phyloP scores from a whole-genome alignment of 805 yeast species.

The Kuraishia borneana region DNA sequence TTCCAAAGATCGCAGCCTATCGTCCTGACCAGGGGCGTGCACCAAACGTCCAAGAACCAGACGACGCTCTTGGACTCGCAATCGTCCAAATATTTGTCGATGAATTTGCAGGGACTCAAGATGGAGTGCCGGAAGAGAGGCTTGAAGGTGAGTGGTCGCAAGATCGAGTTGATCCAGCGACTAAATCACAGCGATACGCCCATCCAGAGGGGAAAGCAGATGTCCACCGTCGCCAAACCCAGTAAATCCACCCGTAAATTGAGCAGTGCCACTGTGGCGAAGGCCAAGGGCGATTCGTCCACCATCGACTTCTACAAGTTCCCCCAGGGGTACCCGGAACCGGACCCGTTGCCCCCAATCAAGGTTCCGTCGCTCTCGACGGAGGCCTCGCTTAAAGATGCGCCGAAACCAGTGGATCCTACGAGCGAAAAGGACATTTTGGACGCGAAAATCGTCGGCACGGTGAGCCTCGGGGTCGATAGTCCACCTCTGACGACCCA shows the following conservation, averaged over 20 bases:
- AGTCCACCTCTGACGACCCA: constrained; percentile 1
- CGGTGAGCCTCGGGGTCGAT: constrained; percentile 1
- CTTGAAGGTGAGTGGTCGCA: constrained; percentile 49
- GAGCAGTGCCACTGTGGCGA: constrained; percentile 9
- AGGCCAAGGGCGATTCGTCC: constrained; percentile 45
- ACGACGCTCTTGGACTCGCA: constrained; percentile 16
- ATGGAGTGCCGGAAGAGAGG: constrained; percentile 51
- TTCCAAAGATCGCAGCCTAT: neutral
- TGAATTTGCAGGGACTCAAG: constrained; percentile 46
- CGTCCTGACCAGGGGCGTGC: constrained; percentile 15
- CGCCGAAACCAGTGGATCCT: neutral
- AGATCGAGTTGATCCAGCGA: constrained; percentile 40
- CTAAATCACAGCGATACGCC: constrained; percentile 8
- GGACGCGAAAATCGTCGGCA: constrained; percentile 2
- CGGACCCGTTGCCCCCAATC: constrained; percentile 12
- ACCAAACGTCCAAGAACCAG: constrained; percentile 21
- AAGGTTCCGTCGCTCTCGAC: constrained; percentile 17
- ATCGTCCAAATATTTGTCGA: constrained; percentile 17
- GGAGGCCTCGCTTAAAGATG: constrained; percentile 11
- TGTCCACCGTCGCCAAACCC: neutral
- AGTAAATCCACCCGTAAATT: constrained; percentile 1
- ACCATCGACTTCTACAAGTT: constrained; percentile 46
- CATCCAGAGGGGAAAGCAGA: neutral
- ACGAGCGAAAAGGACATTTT: constrained; percentile 1
- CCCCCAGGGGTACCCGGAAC: constrained; percentile 21